Evolutionary conservation across 163 green algal species (phyloP).

Genomic region (Chlamydomonas reinhardtii): DNA sequence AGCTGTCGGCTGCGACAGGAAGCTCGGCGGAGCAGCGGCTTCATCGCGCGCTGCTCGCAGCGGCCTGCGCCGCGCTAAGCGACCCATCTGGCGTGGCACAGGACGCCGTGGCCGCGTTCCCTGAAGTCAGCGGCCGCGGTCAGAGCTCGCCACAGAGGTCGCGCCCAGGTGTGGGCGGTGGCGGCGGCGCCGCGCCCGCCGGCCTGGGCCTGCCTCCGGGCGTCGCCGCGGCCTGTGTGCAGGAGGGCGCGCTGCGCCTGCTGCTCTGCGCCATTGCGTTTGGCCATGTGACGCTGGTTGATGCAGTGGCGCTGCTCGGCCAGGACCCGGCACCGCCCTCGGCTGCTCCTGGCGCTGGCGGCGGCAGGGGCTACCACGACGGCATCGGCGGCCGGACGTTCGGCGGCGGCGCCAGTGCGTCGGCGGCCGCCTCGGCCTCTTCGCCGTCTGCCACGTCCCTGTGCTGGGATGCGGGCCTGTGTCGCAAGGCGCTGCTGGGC

Average conservation of each 20-base stretch:
- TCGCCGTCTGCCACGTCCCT: not conserved
- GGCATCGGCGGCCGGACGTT: not conserved
- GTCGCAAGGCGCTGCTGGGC: conserved; percentile 26
- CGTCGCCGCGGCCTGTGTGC: not conserved
- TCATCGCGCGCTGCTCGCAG: conserved; percentile 25
- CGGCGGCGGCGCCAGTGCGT: too few species aligned
- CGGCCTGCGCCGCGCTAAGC: not conserved
- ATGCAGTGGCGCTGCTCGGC: conserved; percentile 32
- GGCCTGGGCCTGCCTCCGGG: not conserved
- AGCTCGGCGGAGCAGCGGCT: conserved; percentile 13
- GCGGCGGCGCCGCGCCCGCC: not conserved
- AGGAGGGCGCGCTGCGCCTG: conserved; percentile 29
- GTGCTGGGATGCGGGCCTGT: conserved; percentile 12
- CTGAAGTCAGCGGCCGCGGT: conserved; percentile 4
- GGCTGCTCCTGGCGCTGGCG: not conserved
- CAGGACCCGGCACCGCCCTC: not conserved
- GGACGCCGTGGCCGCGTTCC: conserved; percentile 30
- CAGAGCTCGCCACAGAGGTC: not conserved
- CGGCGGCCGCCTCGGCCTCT: too few species aligned
- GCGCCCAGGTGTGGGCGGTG: not conserved
- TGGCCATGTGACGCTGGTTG: conserved; percentile 16
- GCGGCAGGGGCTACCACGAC: not conserved
- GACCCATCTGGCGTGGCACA: conserved; percentile 9
- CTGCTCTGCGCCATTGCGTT: conserved; percentile 23
- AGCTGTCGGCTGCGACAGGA: not conserved